Evolutionary conservation across 129 eudicot genomes (phyloP), one percentile per base, ranked within the genome.

Genomic region (Pittosporum tobira): DNA sequence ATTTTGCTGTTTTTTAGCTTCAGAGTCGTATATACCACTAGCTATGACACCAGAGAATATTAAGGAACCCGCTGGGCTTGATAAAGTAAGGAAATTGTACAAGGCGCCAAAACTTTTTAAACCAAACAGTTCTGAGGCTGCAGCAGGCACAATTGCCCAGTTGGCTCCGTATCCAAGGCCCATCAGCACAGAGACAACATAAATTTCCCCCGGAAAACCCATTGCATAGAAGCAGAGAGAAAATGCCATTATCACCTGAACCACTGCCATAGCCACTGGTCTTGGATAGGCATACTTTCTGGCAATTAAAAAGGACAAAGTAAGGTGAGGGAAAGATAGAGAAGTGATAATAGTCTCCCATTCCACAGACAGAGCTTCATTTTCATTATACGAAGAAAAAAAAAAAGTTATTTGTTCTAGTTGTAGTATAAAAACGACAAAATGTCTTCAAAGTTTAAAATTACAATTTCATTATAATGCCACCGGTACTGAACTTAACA

Each of bases 111-210:
- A 75, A 58, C 75, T 68, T 64, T 68, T 75, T 45, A 75, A 51
- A 30, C 75, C 80, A 59, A 75, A 75, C 44, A 75, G 61, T 48
- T 75, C 80, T 27, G 75, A 75, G 20, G 55, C 67, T 21, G 80
- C 71, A 27, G 80, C 80, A 16, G 80, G 80, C 23, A 75, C 71
- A 48, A 75, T 69, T 1, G 80, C 79, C 80, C 80, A 75, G 58
- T 75, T 71, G 0, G 75, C 75, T 19, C 80, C 80, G 59, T 75
- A 69, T 22, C 75, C 67, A 10, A 75, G 71, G 25, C 80, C 75
- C 24, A 64, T 37, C 15, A 75, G 58, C 65, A 68, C 70, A 8
- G 74, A 67, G 14, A 74, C 66, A 9, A 74, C 74, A 48, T 74
- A 74, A 9, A 74, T 68, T 43, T 61, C 48, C 23, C 65, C 79